Conservation (phyloP, 495 filamentous ascomycete genomes). For the Hypoxylon trugodes region DNA sequence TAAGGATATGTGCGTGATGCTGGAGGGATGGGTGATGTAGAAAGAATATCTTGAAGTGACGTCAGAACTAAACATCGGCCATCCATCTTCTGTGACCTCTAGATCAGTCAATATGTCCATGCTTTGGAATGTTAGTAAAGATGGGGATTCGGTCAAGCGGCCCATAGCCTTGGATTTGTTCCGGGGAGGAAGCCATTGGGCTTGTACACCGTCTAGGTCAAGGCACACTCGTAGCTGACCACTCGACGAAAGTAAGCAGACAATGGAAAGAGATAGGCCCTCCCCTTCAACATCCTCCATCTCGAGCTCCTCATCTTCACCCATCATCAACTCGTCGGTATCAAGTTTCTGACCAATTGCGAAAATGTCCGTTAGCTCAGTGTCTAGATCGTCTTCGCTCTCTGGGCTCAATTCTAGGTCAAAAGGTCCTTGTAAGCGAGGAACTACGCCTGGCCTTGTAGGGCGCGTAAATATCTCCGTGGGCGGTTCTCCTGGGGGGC, state of each 20-base stretch:
- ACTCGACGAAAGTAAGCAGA: conserved; percentile 78
- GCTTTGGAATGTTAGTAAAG: conserved; percentile 60
- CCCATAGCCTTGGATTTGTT: conserved; percentile 54
- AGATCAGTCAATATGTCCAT: conserved; percentile 67
- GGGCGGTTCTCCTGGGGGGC: conserved; percentile 46
- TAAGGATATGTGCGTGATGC: conserved; percentile 75
- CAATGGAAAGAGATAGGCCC: conserved; percentile 72
- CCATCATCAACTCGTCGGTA: conserved; percentile 65
- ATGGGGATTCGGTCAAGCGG: conserved; percentile 42
- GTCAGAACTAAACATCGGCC: conserved; percentile 80
- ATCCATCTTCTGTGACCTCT: conserved; percentile 61
- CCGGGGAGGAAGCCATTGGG: conserved; percentile 79
- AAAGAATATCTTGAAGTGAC: conserved; percentile 77
- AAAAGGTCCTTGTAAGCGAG: conserved; percentile 87
- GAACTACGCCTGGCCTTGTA: conserved; percentile 71
- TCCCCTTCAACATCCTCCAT: conserved; percentile 65
- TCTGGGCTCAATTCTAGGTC: conserved; percentile 70
- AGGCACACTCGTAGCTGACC: conserved; percentile 81
- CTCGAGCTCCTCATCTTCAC: conserved; percentile 65
- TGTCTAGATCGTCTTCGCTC: conserved; percentile 72
- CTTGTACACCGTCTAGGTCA: conserved; percentile 81
- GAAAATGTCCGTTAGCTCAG: conserved; percentile 62
- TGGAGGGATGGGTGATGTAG: conserved; percentile 76
- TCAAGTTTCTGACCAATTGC: conserved; percentile 65
- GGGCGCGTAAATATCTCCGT: conserved; percentile 76